A percentile compares a stretch with the other conserved stretches of the same genome.
These are phyloP conservation scores for Arabidopsis suecica DNA, from an alignment of 345 rosid species.

Conservation along the genomic window DNA sequence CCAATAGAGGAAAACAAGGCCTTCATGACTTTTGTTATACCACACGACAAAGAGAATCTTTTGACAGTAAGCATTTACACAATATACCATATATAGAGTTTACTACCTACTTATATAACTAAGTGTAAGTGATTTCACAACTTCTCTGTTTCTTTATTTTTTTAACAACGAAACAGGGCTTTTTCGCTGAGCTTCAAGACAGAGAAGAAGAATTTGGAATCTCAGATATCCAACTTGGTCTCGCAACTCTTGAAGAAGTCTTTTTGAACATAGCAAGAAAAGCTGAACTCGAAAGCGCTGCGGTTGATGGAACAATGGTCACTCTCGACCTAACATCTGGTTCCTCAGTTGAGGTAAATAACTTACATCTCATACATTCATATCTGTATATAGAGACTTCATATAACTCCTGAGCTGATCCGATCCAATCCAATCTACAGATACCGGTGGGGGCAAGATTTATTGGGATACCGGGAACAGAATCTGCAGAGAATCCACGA, in stretches of 20 bases:
- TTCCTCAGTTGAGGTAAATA: slow-evolving; percentile 59
- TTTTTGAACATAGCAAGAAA: slow-evolving; percentile 88
- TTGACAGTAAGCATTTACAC: slow-evolving; percentile 56
- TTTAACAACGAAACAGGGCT: slow-evolving; percentile 47
- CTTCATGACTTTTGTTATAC: slow-evolving; percentile 82
- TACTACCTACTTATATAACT: not conserved
- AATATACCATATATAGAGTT: not conserved
- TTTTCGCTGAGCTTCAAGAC: slow-evolving; percentile 75
- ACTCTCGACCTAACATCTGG: slow-evolving; percentile 74
- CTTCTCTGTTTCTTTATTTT: too few relatives aligned
- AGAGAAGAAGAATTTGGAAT: slow-evolving; percentile 71
- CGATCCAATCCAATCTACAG: slow-evolving; percentile 48
- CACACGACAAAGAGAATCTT: slow-evolving; percentile 73
- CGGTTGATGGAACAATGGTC: slow-evolving; percentile 73
- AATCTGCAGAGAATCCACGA: slow-evolving; percentile 61
- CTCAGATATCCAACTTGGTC: slow-evolving; percentile 87
- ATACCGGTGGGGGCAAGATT: slow-evolving; percentile 84
- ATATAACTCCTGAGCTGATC: not conserved
- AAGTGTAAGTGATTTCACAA: not conserved
- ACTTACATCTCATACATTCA: slow-evolving; percentile 1
- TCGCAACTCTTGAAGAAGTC: slow-evolving; percentile 95
- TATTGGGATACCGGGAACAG: slow-evolving; percentile 77
- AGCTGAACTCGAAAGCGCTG: slow-evolving; percentile 92
- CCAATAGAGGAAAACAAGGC: slow-evolving; percentile 75
- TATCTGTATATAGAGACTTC: slow-evolving; percentile 9